phyloP scores from a whole-genome alignment of 163 green algal species.

The Smithsoniella earleae region DNA sequence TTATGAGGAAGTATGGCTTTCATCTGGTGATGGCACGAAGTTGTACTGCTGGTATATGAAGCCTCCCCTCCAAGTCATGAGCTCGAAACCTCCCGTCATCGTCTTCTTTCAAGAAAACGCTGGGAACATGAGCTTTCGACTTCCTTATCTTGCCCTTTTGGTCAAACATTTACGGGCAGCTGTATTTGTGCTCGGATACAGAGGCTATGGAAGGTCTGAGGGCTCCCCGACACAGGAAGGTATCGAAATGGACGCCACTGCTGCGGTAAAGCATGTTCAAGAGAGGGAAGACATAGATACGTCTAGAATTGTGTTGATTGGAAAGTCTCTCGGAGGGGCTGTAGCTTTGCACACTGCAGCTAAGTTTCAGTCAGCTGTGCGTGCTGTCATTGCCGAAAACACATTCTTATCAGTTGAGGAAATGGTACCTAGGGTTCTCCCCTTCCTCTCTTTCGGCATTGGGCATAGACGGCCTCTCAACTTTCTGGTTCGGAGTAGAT shows the following conservation, averaged over 20 bases:
- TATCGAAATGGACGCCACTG: slow-evolving; percentile 33
- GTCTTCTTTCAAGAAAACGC: slow-evolving; percentile 76
- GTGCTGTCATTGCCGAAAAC: slow-evolving; percentile 83
- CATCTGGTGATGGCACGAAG: slow-evolving; percentile 15
- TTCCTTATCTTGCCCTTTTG: slow-evolving; percentile 72
- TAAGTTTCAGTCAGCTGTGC: slow-evolving; percentile 46
- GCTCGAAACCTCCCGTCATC: neutral
- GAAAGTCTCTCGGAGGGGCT: slow-evolving; percentile 78
- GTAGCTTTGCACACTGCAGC: slow-evolving; percentile 70
- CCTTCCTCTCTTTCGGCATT: slow-evolving; percentile 7
- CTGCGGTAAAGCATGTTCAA: slow-evolving; percentile 53
- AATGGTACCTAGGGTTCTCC: slow-evolving; percentile 49
- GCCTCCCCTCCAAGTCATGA: neutral
- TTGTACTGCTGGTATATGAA: slow-evolving; percentile 11
- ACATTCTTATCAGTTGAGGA: slow-evolving; percentile 86
- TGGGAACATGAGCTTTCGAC: slow-evolving; percentile 79
- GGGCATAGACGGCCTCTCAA: slow-evolving; percentile 48
- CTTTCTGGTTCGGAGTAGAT: slow-evolving; percentile 77
- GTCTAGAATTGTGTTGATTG: slow-evolving; percentile 67
- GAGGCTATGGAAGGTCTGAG: slow-evolving; percentile 23
- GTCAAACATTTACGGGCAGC: slow-evolving; percentile 47
- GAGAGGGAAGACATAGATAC: slow-evolving; percentile 32
- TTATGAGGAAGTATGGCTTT: slow-evolving; percentile 20
- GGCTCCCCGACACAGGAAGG: slow-evolving; percentile 6
- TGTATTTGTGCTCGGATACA: slow-evolving; percentile 53